Evolutionary conservation across 1,139 yeast genomes (phyloP).

Genomic region (Debaryomyces fabryi): DNA sequence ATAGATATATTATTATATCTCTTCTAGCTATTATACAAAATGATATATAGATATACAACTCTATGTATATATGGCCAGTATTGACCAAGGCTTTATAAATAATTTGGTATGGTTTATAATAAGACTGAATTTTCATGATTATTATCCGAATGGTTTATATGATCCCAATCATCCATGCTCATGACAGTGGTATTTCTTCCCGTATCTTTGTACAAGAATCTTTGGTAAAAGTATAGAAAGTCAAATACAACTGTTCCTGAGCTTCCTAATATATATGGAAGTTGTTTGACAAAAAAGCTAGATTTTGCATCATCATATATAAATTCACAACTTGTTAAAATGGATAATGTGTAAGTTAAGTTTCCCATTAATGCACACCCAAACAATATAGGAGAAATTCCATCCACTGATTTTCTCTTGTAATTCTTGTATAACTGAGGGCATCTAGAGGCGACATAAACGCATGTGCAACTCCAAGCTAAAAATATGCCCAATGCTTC

Average conservation of each 20-base stretch:
- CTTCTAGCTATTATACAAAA: conserved; percentile 1
- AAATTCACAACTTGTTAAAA: conserved; percentile 55
- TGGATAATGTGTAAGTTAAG: conserved; percentile 75
- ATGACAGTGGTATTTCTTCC: conserved; percentile 31
- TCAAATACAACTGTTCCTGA: conserved; percentile 87
- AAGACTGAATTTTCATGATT: background rate
- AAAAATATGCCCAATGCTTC: conserved; percentile 52
- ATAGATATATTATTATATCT: background rate
- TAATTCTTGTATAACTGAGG: conserved; percentile 86
- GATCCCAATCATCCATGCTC: conserved; percentile 30
- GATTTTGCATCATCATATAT: conserved; percentile 34
- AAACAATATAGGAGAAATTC: conserved; percentile 78
- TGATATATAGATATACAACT: background rate
- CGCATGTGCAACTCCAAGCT: conserved; percentile 81
- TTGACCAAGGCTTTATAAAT: background rate
- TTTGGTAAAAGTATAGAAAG: conserved; percentile 70
- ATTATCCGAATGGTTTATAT: background rate
- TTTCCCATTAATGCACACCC: conserved; percentile 81
- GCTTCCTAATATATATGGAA: conserved; percentile 85
- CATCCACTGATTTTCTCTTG: conserved; percentile 76
- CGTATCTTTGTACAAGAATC: conserved; percentile 36
- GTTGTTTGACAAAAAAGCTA: conserved; percentile 63
- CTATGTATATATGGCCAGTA: background rate
- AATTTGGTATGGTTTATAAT: background rate
- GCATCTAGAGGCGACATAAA: conserved; percentile 76